Evolutionary conservation across 768 basidiomycete genomes (phyloP).

Genomic region (Gautieria morchelliformis): DNA sequence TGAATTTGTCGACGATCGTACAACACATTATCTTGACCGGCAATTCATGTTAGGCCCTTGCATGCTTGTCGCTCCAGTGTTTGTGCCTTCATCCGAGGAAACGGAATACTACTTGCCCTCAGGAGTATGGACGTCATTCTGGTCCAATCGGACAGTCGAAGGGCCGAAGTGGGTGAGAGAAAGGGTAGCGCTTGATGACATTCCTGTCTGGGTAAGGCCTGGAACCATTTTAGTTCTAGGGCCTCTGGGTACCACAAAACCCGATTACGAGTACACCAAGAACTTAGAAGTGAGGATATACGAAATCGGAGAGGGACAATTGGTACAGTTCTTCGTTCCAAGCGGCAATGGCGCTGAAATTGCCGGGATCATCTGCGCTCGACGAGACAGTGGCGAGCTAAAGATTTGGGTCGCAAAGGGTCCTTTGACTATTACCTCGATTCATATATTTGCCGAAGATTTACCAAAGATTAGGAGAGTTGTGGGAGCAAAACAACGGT

Average conservation of each 20-base stretch:
- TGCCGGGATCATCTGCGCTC: slow-evolving; percentile 32
- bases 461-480: not conserved
- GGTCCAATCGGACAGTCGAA: slow-evolving; percentile 39
- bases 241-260: slow-evolving; percentile 37
- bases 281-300: slow-evolving; percentile 45
- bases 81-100: slow-evolving; percentile 3
- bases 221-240: slow-evolving; percentile 52
- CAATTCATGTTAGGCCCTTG: slow-evolving; percentile 4
- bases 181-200: slow-evolving; percentile 49
- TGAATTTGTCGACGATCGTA: slow-evolving; percentile 5
- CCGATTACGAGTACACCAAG: slow-evolving; percentile 51
- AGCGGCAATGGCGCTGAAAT: slow-evolving; percentile 30
- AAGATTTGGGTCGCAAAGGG: slow-evolving; percentile 16
- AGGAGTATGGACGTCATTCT: slow-evolving; percentile 35
- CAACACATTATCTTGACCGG: slow-evolving; percentile 5
- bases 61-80: slow-evolving; percentile 5
- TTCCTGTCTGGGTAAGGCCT: slow-evolving; percentile 59
- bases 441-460: not conserved
- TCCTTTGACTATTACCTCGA: slow-evolving; percentile 1
- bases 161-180: slow-evolving; percentile 59
- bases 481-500: not conserved
- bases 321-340: slow-evolving; percentile 32
- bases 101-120: slow-evolving; percentile 5
- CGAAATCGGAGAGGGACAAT: slow-evolving; percentile 36
- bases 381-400: slow-evolving; percentile 23